Conservation (phyloP, 305 asterid species). For the Fraxinus velutina region DNA sequence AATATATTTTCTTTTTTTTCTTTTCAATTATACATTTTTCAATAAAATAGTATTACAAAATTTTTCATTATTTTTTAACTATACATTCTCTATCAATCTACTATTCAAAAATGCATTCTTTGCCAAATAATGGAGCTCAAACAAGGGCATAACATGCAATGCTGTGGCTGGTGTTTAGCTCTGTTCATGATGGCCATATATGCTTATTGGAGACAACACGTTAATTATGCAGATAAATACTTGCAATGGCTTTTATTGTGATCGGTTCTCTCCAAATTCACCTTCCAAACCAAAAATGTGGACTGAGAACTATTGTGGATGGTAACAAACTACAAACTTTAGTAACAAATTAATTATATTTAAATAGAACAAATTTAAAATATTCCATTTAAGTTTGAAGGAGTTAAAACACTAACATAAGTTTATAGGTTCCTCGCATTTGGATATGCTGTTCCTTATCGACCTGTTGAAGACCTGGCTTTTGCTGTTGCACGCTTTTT, state of each 20-base stretch:
- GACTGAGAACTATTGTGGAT: conserved; percentile 84
- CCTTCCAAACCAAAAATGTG: conserved; percentile 70
- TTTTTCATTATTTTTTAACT: too few species aligned
- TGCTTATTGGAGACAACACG: conserved; percentile 6
- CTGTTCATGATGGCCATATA: neutral
- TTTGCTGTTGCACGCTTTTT: conserved; percentile 81
- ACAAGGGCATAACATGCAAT: neutral
- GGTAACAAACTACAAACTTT: conserved; percentile 36
- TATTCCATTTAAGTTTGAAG: neutral
- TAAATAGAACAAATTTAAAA: neutral
- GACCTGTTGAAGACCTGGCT: conserved; percentile 84
- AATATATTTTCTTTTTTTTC: too few species aligned
- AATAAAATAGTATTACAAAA: too few species aligned
- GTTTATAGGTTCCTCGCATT: conserved; percentile 71
- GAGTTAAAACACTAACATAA: conserved; percentile 11
- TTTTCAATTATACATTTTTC: too few species aligned
- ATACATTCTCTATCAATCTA: too few species aligned
- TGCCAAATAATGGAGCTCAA: too few species aligned
- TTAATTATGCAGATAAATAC: conserved; percentile 68
- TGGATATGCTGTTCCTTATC: conserved; percentile 72
- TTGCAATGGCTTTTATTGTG: conserved; percentile 80
- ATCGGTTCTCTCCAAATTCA: conserved; percentile 66
- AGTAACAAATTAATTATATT: neutral
- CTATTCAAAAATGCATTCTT: too few species aligned
- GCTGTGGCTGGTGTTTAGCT: neutral